Evolutionary conservation across 768 basidiomycete species (phyloP).

Genomic region (Sarcodon sp.): DNA sequence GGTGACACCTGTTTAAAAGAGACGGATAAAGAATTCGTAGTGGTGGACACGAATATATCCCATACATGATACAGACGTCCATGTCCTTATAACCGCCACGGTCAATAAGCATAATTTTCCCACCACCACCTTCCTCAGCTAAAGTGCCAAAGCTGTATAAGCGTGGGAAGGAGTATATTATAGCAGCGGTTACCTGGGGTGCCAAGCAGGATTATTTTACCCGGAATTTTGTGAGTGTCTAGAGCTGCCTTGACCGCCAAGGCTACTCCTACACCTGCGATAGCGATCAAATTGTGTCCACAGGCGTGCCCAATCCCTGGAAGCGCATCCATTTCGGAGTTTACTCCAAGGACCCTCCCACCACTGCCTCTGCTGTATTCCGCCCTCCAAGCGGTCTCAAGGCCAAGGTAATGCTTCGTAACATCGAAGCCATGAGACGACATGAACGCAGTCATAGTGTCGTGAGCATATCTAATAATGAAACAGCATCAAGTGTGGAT

Average conservation of each 20-base stretch:
- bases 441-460: conserved; percentile 58
- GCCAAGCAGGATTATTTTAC: conserved; percentile 62
- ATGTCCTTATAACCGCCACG: conserved; percentile 70
- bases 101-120: conserved; percentile 64
- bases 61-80: conserved; percentile 69
- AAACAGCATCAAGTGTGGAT: background rate
- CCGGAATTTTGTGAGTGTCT: conserved; percentile 45
- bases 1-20: conserved; percentile 49
- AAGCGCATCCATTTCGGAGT: conserved; percentile 64
- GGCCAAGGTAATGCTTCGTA: conserved; percentile 54
- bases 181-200: conserved; percentile 34
- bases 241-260: conserved; percentile 62
- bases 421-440: conserved; percentile 53
- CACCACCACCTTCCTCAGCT: conserved; percentile 75
- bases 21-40: background rate
- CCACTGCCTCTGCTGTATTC: conserved; percentile 46
- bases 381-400: conserved; percentile 70
- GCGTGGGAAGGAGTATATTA: background rate
- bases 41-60: conserved; percentile 1
- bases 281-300: conserved; percentile 77
- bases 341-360: conserved; percentile 61
- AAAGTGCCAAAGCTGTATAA: conserved; percentile 3
- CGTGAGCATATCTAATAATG: conserved; percentile 51
- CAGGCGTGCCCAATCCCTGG: conserved; percentile 53
- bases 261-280: conserved; percentile 63